A percentile compares a stretch with the other conserved stretches of the same genome.
Evolutionary conservation across 106 monocot genomes (phyloP).

Genomic region (Xerophyta viscosa): DNA sequence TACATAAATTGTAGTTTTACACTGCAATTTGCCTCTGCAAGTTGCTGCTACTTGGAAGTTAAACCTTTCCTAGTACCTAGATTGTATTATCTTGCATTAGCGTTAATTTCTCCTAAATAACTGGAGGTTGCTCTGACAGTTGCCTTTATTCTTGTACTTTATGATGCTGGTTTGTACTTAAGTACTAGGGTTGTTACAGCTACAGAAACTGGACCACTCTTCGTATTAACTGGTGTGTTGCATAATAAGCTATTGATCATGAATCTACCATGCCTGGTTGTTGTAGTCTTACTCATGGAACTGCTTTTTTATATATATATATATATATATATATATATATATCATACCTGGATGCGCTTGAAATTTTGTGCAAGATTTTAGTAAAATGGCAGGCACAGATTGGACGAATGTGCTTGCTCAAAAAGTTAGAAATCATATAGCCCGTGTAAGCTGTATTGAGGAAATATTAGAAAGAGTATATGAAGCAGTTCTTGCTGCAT

Average conservation of each 20-base stretch:
- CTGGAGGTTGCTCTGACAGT: slow-evolving; percentile 39
- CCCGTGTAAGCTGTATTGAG: slow-evolving; percentile 16
- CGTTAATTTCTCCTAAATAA: neutral
- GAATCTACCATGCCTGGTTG: neutral
- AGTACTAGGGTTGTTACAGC: neutral
- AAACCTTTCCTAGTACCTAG: too few relatives aligned
- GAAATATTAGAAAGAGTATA: slow-evolving; percentile 31
- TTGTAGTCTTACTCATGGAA: slow-evolving; percentile 25
- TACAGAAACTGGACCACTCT: slow-evolving; percentile 8
- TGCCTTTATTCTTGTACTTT: slow-evolving; percentile 48
- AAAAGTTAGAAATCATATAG: slow-evolving; percentile 7
- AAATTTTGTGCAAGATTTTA: slow-evolving; percentile 42
- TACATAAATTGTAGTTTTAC: too few relatives aligned
- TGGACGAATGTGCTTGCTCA: slow-evolving; percentile 32
- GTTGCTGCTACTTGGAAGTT: too few relatives aligned
- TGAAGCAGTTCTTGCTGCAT: slow-evolving; percentile 20
- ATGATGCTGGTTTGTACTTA: slow-evolving; percentile 48
- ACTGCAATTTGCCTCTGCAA: too few relatives aligned
- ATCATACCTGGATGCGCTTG: slow-evolving; percentile 55
- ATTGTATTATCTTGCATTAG: too few relatives aligned
- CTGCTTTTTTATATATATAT: too few relatives aligned
- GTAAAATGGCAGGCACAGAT: slow-evolving; percentile 14
- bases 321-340: too few relatives aligned
- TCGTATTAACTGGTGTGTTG: slow-evolving; percentile 10
- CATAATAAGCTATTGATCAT: neutral